A percentile compares a stretch with the other conserved stretches of the same genome.
phyloP scores from a whole-genome alignment of 2,329 filamentous ascomycete species.

The Hypoxylon sp. region DNA sequence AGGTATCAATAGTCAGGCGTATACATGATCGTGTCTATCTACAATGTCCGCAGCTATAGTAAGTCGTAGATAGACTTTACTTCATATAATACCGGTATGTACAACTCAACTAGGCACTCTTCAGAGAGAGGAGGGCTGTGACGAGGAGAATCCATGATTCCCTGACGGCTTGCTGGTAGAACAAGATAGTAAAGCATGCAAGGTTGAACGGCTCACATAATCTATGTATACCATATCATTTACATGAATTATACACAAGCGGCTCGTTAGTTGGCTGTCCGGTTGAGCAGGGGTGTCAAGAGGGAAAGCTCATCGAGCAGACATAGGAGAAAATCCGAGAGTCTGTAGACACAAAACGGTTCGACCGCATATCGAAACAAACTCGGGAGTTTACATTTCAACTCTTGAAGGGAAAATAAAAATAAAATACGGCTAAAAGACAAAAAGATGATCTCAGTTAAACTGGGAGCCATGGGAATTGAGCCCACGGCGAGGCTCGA shows the following conservation, averaged over 20 bases:
- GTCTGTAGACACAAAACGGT: too few species aligned
- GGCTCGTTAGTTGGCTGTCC: too few species aligned
- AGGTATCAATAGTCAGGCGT: not conserved
- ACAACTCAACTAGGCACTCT: not conserved
- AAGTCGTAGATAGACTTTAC: not conserved
- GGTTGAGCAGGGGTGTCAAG: not conserved
- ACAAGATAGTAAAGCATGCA: not conserved
- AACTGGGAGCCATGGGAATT: constrained; percentile 30
- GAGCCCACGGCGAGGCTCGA: constrained; percentile 38
- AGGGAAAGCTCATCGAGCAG: not conserved
- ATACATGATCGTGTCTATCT: not conserved
- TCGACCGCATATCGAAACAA: not conserved
- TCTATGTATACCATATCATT: not conserved
- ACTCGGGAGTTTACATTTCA: not conserved
- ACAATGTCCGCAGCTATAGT: not conserved
- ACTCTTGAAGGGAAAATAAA: not conserved
- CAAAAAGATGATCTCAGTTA: constrained; percentile 20
- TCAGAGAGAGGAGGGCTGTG: not conserved
- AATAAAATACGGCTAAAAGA: not conserved
- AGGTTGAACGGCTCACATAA: not conserved
- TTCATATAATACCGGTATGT: not conserved
- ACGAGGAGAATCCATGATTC: not conserved
- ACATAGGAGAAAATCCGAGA: not conserved
- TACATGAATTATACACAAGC: too few species aligned
- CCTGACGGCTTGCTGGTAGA: not conserved